phyloP scores from a whole-genome alignment of 345 rosid genomes.

The Eucalyptus victrix region DNA sequence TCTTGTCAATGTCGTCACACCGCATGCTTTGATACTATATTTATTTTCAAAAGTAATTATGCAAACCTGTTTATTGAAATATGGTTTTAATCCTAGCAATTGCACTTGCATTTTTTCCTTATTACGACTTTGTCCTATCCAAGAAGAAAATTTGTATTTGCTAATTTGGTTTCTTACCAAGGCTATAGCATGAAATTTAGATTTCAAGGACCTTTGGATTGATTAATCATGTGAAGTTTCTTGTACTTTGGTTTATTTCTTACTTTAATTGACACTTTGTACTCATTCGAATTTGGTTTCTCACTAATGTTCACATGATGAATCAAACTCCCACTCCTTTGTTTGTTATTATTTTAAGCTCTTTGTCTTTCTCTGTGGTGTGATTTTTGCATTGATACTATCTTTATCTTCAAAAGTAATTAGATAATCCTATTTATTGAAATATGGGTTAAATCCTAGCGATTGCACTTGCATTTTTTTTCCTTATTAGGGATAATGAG shows the following conservation, averaged over 20 bases:
- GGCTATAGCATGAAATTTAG: too few relatives aligned
- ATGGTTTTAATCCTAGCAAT: neutral
- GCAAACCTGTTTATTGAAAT: neutral
- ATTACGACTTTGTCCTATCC: accelerated
- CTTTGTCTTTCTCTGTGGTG: neutral
- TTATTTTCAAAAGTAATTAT: neutral
- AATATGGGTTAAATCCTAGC: neutral
- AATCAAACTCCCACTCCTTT: neutral
- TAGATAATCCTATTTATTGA: neutral
- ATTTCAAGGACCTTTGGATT: too few relatives aligned
- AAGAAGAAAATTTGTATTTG: too few relatives aligned
- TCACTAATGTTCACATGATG: neutral
- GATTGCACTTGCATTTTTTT: neutral
- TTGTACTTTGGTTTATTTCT: too few relatives aligned
- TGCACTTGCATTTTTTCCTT: too few relatives aligned
- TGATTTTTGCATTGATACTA: neutral
- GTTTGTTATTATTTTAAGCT: too few relatives aligned
- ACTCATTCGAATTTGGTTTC: too few relatives aligned
- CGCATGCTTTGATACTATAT: neutral
- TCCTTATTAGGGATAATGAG: neutral
- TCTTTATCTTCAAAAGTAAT: too few relatives aligned
- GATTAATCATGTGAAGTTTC: too few relatives aligned
- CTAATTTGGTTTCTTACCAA: too few relatives aligned
- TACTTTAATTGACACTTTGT: too few relatives aligned
- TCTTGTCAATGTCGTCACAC: neutral